Conservation (phyloP, 441 rosid species). For the Lepidium campestre region DNA sequence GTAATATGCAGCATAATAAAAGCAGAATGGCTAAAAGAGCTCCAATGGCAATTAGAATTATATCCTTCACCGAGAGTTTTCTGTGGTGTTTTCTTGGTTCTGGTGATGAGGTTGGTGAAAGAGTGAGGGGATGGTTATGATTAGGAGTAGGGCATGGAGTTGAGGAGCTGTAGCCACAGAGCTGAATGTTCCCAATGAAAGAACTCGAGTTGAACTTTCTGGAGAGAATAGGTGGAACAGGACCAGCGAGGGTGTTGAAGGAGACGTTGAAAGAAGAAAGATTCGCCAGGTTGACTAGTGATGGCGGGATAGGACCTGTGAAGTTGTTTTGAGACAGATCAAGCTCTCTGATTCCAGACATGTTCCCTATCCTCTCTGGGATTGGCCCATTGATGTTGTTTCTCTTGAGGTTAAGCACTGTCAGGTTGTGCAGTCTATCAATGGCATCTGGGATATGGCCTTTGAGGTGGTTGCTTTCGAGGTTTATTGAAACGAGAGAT, state of each 20-base stretch:
- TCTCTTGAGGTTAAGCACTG: conserved; percentile 53
- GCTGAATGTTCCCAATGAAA: conserved; percentile 58
- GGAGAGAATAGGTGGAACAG: conserved; percentile 45
- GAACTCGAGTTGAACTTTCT: conserved; percentile 59
- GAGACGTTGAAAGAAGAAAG: conserved; percentile 56
- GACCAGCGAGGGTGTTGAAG: conserved; percentile 56
- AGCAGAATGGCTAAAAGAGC: conserved; percentile 47
- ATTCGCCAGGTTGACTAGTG: conserved; percentile 36
- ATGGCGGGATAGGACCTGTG: conserved; percentile 45
- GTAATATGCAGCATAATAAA: conserved; percentile 44
- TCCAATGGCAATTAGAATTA: conserved; percentile 56
- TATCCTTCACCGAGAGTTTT: conserved; percentile 48
- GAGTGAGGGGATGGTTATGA: conserved; percentile 25
- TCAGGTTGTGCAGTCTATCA: conserved; percentile 47
- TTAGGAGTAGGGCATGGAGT: conserved; percentile 38
- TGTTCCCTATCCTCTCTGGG: conserved; percentile 39
- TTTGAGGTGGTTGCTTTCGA: conserved; percentile 47
- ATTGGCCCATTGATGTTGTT: conserved; percentile 46
- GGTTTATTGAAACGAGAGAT: conserved; percentile 40
- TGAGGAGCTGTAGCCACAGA: conserved; percentile 57
- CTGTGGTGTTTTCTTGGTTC: conserved; percentile 33
- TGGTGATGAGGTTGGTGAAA: conserved; percentile 37
- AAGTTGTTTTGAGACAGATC: conserved; percentile 58
- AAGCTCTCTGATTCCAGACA: conserved; percentile 37
- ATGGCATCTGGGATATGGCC: conserved; percentile 46